Percentiles rank a stretch among this genome's conserved stretches.
Conservation (phyloP, 306 rosid genomes). For the Citrullus amarus region DNA sequence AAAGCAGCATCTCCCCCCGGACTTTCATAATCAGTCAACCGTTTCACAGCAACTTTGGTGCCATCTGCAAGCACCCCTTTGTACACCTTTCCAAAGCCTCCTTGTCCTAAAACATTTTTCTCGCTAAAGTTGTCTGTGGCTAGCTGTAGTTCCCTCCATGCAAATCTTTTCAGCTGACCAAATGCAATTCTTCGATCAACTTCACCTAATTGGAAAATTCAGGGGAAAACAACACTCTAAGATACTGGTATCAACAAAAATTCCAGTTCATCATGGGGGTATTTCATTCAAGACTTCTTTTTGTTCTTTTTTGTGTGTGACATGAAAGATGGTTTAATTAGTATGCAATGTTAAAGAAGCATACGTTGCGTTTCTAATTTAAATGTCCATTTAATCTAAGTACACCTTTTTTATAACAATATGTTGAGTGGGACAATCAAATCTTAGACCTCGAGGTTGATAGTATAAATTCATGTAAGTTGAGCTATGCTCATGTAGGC, state of each 20-base stretch:
- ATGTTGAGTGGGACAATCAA: too few species aligned
- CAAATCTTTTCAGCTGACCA: slow-evolving; percentile 83
- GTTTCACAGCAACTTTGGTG: slow-evolving; percentile 90
- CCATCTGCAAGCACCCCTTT: slow-evolving; percentile 84
- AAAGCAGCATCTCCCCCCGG: slow-evolving; percentile 98
- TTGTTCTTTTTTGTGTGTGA: not conserved
- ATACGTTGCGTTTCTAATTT: not conserved
- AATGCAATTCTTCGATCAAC: slow-evolving; percentile 93
- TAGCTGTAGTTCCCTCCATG: slow-evolving; percentile 85
- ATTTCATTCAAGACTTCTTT: not conserved
- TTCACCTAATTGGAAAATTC: slow-evolving; percentile 54
- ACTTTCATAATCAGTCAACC: slow-evolving; percentile 84
- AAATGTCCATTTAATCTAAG: not conserved
- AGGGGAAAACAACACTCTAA: not conserved
- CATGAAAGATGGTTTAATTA: not conserved
- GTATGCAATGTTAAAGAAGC: not conserved
- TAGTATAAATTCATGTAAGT: too few species aligned
- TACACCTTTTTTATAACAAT: too few species aligned
- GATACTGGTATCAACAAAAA: not conserved
- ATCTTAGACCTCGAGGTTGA: too few species aligned
- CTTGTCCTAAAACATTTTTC: slow-evolving; percentile 90
- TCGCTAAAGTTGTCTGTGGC: slow-evolving; percentile 90
- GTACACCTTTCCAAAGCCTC: slow-evolving; percentile 98
- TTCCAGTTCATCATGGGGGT: not conserved
- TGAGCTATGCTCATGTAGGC: too few species aligned